Base-by-base conservation (phyloP, 352 stramenopile species). In the Lagenidium giganteum region DNA sequence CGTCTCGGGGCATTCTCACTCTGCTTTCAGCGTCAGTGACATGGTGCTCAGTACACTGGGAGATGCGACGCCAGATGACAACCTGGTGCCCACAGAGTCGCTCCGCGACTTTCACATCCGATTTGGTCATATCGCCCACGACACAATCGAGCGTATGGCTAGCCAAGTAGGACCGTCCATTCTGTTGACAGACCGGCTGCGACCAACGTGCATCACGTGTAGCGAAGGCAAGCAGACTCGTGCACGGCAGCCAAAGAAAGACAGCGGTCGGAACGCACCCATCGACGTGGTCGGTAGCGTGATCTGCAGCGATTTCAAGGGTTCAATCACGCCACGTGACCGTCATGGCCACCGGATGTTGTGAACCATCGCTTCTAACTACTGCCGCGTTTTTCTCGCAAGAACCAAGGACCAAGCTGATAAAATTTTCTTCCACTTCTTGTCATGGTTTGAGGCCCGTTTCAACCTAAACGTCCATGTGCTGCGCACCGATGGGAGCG, bases 81-180 rank as follows among this genome's bases (percentile, higher is more conserved):
- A n/a, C n/a, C n/a, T n/a, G n/a, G n/a, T 42, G 5, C 36, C 18
- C 6, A 23, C 18, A 8, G 51, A n/a, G 1, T 34, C 36, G 17
- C 47, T 55, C 12, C 20, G 32, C 14, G 12, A 53, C 17, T 42
- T 49, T 22, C 36, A 55, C n/a, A 1, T 25, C 3, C 35, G 34
- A 4, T 43, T 55, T 7, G 47, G 37, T 11, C 47, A 55, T 23
- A 12, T 48, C 3, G 4, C 37, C 4, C 48, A 35, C 29, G 47
- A 55, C 34, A 48, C 34, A 13, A 36, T 55, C 5, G 38, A 49
- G 20, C 16, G 32, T 5, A 18, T 55, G 17, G 47, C 47, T 4
- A 32, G 22, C 8, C 16, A 38, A 4, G 37, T 20, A n/a, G n/a
- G 8, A 12, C 33, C 14, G 14, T 26, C 37, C 8, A 49, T 55